Percentiles rank a stretch among this genome's conserved stretches.
phyloP scores from a whole-genome alignment of 495 filamentous ascomycete species.

The Xylaria telfairii region DNA sequence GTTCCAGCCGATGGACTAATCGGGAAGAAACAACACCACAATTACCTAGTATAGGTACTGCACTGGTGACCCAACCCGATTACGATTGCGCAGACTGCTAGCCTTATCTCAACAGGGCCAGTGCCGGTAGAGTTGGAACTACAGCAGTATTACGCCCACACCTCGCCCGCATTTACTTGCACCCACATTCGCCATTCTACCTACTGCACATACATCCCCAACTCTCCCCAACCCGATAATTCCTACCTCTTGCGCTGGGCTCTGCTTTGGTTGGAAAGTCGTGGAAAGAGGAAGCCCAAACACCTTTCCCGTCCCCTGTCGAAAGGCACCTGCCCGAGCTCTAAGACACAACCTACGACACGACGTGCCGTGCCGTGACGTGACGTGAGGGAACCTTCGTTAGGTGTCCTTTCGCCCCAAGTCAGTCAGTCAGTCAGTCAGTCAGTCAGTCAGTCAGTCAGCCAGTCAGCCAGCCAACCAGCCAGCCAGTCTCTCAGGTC shows the following conservation, averaged over 20 bases:
- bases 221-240: slow-evolving; percentile 12
- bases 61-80: background rate
- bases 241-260: background rate
- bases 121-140: background rate
- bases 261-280: background rate
- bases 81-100: background rate
- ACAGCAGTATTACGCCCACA: slow-evolving; percentile 4
- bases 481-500: too few species aligned
- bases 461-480: too few species aligned
- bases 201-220: slow-evolving; percentile 14
- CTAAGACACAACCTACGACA: background rate
- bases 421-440: too few species aligned
- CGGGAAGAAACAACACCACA: background rate
- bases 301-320: slow-evolving; percentile 1
- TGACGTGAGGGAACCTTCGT: slow-evolving; percentile 13
- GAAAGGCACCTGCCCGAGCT: background rate
- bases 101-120: too few species aligned
- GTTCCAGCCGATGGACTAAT: slow-evolving; percentile 1
- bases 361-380: slow-evolving; percentile 13
- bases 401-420: slow-evolving; percentile 18
- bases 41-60: too few species aligned
- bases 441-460: too few species aligned
- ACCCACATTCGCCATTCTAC: background rate
- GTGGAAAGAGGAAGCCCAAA: background rate
- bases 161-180: background rate